Evolutionary conservation across 495 filamentous ascomycete genomes (phyloP), one percentile per base, ranked within the genome.

Genomic region (Jackrogersella multiformis): DNA sequence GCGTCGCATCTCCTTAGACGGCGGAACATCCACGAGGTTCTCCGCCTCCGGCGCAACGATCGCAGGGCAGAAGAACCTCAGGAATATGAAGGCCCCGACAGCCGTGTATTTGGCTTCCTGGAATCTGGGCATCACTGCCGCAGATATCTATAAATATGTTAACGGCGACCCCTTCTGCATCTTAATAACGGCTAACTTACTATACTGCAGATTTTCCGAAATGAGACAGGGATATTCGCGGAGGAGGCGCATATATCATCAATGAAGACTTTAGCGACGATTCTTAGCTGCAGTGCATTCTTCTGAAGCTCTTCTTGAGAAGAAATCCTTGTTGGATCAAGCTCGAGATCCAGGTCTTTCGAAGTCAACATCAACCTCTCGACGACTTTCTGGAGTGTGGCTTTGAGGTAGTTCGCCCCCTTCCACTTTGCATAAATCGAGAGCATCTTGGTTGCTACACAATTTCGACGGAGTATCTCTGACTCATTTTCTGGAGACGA

Each of bases 351-450:
- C 8, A 89, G 75, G 60, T 88, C 85, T 52, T 88, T 85, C 6
- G 85, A 84, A 3, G 83, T 84, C 26, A 83, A 65, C 71, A 89
- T 85, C 35, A 89, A 77, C 49, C 85, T 77, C 73, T 88, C 83
- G 4, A 90, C 73, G 3, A 87, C 85, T 52, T 86, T 85, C 64
- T 88, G 86, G 24, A 90, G 75, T 2, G 88, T 89, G n/a, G 79
- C 77, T 66, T 83, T 85, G 28, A 90, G 80, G 64, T 90, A 90
- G 30, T 78, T 71, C 15, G 80, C 72, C 16, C 87, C 87, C 74
- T 90, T 89, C 87, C 87, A 90, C 59, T 86, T 88, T 3, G 86
- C 87, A 65, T 87, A 90, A 38, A 88, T 79, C 10, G 87, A 87
- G 8, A 90, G 80, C 85, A 89, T 87, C 71, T 90, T 90, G 8